phyloP scores from a whole-genome alignment of 495 filamentous ascomycete species.

The Chaetomium cochliodes region DNA sequence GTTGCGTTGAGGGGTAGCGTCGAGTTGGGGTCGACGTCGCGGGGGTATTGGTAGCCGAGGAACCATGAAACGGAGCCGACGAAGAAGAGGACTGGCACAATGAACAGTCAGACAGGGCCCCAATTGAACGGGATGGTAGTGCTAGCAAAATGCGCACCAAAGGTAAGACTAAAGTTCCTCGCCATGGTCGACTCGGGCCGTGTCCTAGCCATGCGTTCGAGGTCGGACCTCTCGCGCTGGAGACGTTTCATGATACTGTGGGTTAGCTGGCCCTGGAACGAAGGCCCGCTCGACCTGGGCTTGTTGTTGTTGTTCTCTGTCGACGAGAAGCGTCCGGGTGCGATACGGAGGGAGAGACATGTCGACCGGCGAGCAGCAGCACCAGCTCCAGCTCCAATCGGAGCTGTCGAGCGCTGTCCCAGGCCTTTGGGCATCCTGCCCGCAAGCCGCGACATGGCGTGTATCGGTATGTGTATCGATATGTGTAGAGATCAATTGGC shows the following conservation, averaged over 20 bases:
- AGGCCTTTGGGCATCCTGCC: conserved; percentile 33
- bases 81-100: conserved; percentile 52
- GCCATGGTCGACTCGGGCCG: conserved; percentile 53
- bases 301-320: conserved; percentile 32
- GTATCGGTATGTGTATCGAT: background rate
- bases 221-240: conserved; percentile 68
- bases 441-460: conserved; percentile 37
- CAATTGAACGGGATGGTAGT: background rate
- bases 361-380: conserved; percentile 15
- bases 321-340: conserved; percentile 25
- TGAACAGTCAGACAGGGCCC: background rate
- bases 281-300: conserved; percentile 31
- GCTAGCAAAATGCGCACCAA: conserved; percentile 47
- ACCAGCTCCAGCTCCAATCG: background rate
- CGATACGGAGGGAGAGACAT: conserved; percentile 15
- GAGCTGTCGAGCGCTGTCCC: conserved; percentile 12
- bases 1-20: conserved; percentile 67
- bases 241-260: conserved; percentile 77
- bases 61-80: conserved; percentile 66
- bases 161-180: conserved; percentile 60
- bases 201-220: conserved; percentile 60
- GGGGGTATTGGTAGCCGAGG: conserved; percentile 62
- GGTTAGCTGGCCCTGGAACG: conserved; percentile 85
- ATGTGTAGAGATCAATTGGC: conserved; percentile 43
- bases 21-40: conserved; percentile 62